Evolutionary conservation across 768 basidiomycete species (phyloP).

Genomic region (Botryobasidium botryosum): DNA sequence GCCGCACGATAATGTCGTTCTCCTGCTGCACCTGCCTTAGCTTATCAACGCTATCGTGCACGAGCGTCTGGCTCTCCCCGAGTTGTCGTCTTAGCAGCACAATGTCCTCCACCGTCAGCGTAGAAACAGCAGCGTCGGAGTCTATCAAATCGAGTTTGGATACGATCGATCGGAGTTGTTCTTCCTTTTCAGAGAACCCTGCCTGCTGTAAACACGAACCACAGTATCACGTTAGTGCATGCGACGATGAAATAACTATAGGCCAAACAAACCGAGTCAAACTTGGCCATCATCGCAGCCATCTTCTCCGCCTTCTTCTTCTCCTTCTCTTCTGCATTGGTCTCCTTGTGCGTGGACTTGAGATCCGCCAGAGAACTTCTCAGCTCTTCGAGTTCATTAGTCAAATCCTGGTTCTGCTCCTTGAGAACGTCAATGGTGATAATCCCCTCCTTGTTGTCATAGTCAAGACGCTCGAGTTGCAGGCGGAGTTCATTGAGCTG

Average conservation of each 20-base stretch:
- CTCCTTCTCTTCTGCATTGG: conserved; percentile 90
- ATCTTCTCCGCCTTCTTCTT: conserved; percentile 99
- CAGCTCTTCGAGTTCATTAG: conserved; percentile 78
- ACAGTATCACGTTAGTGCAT: not conserved
- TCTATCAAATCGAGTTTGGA: conserved; percentile 74
- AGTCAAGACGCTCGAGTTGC: conserved; percentile 80
- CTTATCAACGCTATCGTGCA: conserved; percentile 80
- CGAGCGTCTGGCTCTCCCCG: conserved; percentile 67
- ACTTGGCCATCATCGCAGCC: conserved; percentile 99
- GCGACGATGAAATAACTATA: not conserved
- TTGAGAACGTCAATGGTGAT: conserved; percentile 91
- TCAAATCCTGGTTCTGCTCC: conserved; percentile 81
- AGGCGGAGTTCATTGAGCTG: conserved; percentile 86
- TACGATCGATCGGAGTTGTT: conserved; percentile 71
- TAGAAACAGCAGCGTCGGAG: conserved; percentile 32
- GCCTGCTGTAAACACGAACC: conserved; percentile 41
- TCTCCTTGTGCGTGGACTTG: conserved; percentile 66
- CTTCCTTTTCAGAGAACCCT: conserved; percentile 91
- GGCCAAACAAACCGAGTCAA: conserved; percentile 58
- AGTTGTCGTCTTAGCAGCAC: conserved; percentile 73
- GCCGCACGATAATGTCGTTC: conserved; percentile 63
- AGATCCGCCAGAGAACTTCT: conserved; percentile 61
- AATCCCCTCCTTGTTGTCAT: conserved; percentile 87
- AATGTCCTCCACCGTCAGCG: conserved; percentile 59
- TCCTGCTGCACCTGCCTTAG: conserved; percentile 85